Base-by-base conservation (phyloP, 2,329 filamentous ascomycete genomes). In the Penicillium sp. region DNA sequence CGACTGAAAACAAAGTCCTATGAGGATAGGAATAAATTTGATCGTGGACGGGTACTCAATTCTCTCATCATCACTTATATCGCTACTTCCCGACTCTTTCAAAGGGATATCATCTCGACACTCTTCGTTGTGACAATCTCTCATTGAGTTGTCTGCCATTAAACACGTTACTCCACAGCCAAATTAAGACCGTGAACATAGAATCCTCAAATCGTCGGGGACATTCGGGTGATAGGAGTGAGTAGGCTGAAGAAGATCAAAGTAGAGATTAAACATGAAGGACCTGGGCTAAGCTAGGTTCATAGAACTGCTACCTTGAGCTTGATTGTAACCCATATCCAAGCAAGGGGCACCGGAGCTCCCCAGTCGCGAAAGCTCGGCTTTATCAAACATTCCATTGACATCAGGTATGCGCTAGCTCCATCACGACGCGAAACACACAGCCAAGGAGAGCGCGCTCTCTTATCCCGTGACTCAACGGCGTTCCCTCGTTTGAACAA, bases 1-100 rank as follows among this genome's bases (percentile, higher is more conserved):
- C 1, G 74, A 68, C 14, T 71, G 68, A 31, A 76, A 58, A 52
- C 73, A 74, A 15, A 76, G 51, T 23, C 68, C 72, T 48, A 71
- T 62, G 8, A 70, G 61, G 40, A 76, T 70, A 12, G 74, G 63
- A 15, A 65, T 59, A 25, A 76, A 59, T 51, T 70, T 70, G 42
- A 68, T 54, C 9, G 58, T 61, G 3, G 63, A 46, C n/a, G 73
- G 73, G 59, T 75, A 76, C 33, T 68, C 59, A 9, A 62, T 45
- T 8, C 68, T 61, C 25, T 70, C 63, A 4, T 70, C 57, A 12
- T 61, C 60, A n/a, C 50, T 42, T 12, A 48, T 29, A 5, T 44
- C 48, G 3, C 58, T 51, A 12, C 44, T 47, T 31, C 53, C 56
- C 4, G 57, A 31, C 31, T 63, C 54, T 53, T 60, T 62, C 41